Evolutionary conservation across 129 eudicot species (phyloP).

Genomic region (Ambrosia trifida): DNA sequence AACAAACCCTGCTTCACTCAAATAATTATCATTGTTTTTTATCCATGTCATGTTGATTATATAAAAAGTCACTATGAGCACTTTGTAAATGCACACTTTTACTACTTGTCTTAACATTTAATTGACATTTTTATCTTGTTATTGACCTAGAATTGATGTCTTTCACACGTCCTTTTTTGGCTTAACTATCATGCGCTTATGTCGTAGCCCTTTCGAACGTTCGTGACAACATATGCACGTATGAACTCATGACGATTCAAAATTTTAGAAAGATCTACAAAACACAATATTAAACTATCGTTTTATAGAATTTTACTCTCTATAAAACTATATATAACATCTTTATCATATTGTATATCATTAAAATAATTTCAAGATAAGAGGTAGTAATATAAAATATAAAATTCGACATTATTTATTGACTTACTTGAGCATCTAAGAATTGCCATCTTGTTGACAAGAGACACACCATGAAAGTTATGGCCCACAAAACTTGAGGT

Average conservation of each 20-base stretch:
- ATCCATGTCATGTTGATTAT: background rate
- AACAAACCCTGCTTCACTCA: background rate
- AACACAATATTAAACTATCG: background rate
- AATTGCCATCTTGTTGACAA: conserved; percentile 26
- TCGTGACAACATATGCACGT: background rate
- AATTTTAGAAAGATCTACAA: background rate
- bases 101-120: background rate
- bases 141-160: no score
- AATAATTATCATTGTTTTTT: background rate
- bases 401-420: conserved; percentile 23
- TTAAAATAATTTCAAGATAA: conserved; percentile 11
- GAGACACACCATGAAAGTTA: conserved; percentile 2
- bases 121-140: background rate
- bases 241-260: background rate
- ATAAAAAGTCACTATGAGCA: background rate
- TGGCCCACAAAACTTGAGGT: conserved; percentile 27
- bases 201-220: background rate
- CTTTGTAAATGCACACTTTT: background rate
- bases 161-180: background rate
- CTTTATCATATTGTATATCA: no score
- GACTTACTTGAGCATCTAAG: conserved; percentile 23
- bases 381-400: background rate
- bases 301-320: background rate
- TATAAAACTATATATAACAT: background rate
- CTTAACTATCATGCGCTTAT: background rate